These are phyloP conservation scores for Erigeron philadelphicus DNA, from an alignment of 140 eudicot species.

Conservation along the genomic window DNA sequence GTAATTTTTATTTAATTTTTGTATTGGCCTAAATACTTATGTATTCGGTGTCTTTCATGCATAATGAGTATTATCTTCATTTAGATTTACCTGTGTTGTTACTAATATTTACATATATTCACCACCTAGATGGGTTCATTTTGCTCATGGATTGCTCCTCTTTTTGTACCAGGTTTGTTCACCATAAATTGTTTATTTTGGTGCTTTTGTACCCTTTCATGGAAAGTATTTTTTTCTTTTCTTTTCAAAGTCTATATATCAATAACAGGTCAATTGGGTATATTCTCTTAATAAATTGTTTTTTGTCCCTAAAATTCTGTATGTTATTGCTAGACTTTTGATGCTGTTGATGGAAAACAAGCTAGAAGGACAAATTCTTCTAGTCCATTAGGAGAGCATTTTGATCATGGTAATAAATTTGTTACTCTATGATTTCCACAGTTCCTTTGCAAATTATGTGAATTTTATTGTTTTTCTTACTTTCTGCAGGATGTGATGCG, in stretches of 20 bases:
- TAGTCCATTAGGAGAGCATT: conserved; percentile 97
- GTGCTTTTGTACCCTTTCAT: conserved; percentile 7
- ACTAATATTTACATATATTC: conserved; percentile 59
- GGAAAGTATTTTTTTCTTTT: not conserved
- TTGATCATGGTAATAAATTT: conserved; percentile 72
- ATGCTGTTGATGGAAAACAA: conserved; percentile 99
- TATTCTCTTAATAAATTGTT: not conserved
- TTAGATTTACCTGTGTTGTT: not conserved
- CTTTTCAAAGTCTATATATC: not conserved
- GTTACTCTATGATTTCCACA: not conserved
- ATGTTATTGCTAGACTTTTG: conserved; percentile 62
- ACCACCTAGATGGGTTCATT: conserved; percentile 98
- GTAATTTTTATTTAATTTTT: conserved; percentile 13
- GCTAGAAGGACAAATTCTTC: conserved; percentile 97
- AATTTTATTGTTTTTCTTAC: conserved; percentile 4
- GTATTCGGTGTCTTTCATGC: no score
- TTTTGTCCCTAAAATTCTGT: conserved; percentile 4
- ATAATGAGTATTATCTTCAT: not conserved
- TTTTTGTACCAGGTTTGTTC: conserved; percentile 81
- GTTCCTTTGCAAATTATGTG: conserved; percentile 6
- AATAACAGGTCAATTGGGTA: not conserved
- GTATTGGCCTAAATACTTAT: not conserved
- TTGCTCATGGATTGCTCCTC: conserved; percentile 86
- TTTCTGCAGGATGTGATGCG: conserved; percentile 85
- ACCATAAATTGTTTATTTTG: conserved; percentile 2